Base-by-base conservation (phyloP, 2,329 filamentous ascomycete genomes). In the Pseudocercospora pini-densiflorae region DNA sequence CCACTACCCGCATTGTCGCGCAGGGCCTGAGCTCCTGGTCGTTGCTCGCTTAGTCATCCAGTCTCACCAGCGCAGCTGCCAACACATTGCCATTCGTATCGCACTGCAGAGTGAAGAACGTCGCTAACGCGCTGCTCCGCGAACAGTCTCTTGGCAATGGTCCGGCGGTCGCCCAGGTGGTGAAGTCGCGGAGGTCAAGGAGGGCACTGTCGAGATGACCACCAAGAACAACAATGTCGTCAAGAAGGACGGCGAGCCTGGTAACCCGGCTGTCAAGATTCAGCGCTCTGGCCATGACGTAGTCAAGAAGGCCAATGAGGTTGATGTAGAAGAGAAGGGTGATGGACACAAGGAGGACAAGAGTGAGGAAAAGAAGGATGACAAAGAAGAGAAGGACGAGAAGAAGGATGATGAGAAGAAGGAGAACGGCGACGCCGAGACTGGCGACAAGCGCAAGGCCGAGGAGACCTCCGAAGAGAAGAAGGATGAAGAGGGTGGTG, bases 131-230 rank as follows among this genome's bases (percentile, higher is more conserved):
- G 61, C 51, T 23, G 36, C 66, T 16, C 59, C 21, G 19, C 65
- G 40, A 61, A 59, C 72, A 90, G 88, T 90, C 73, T 87, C 87
- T 65, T 90, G 88, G 88, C 82, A 84, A 75, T 89, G 87, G 87
- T 81, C 82, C 65, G 81, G 82, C 64, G 82, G 84, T 63, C 78
- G 83, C 23, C 88, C 88, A 1, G 80, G 81, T 60, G 89, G 88
- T 66, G 85, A 82, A 53, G 87, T 87, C 63, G 82, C 82, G 69
- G 85, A 86, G 78, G 82, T 81, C 67, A 84, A 87, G 77, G 82
- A 84, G 31, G 88, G 87, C 77, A 84, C 88, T 72, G 79, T 89
- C 60, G 82, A 85, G 59, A 87, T 90, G 72, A 82, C 86, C 72
- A 87, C 87, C 51, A 85, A 89, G 74, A 81, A 81, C 59, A 88